Percentiles rank a stretch among this genome's conserved stretches.
Evolutionary conservation across 2,329 filamentous ascomycete genomes (phyloP).

Genomic region (Paecilomyces formosus): DNA sequence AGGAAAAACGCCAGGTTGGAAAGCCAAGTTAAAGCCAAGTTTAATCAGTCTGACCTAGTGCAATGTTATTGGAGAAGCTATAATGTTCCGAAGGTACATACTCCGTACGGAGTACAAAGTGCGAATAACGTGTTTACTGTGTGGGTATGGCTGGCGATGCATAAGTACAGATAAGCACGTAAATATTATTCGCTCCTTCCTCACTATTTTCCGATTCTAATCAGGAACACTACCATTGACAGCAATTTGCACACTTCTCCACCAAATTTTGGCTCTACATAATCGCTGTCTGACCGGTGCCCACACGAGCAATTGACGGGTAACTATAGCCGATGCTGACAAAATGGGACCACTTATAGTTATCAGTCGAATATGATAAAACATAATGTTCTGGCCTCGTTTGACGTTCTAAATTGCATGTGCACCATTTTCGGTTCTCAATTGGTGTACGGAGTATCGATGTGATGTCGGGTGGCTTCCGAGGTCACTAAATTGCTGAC

Average conservation of each 20-base stretch:
- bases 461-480: background rate
- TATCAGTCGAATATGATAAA: background rate
- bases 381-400: background rate
- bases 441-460: no score
- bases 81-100: no score
- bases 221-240: background rate
- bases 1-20: background rate
- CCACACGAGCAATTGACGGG: no score
- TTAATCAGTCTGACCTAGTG: background rate
- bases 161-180: background rate
- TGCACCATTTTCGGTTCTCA: background rate
- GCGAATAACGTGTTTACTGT: background rate
- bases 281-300: background rate
- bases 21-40: background rate
- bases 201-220: background rate
- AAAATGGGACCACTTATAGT: background rate
- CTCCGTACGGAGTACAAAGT: no score
- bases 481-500: no score
- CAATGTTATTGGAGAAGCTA: background rate
- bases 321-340: no score
- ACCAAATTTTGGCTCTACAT: background rate
- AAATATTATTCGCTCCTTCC: background rate
- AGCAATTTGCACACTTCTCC: background rate
- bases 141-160: background rate
- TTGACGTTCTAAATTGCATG: background rate